These are phyloP conservation scores for Salicornia ramosissima DNA, from an alignment of 148 eudicot species.

Conservation along the genomic window DNA sequence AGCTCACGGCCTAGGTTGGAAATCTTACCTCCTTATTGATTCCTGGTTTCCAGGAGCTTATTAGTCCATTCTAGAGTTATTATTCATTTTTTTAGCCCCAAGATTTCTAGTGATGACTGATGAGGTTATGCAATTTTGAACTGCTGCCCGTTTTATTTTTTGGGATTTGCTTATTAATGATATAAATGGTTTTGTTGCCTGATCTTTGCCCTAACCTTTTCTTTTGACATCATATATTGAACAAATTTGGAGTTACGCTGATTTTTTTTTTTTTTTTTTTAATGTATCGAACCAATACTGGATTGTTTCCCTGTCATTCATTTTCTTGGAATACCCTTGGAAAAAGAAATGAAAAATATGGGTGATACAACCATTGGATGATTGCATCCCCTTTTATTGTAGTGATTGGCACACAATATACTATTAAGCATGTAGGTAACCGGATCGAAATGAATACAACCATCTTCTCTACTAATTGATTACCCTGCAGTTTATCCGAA, in stretches of 20 bases:
- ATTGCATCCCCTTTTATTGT: not conserved
- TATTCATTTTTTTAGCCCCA: not conserved
- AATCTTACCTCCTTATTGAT: conserved; percentile 10
- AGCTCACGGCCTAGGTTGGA: conserved; percentile 55
- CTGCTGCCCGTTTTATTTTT: conserved; percentile 13
- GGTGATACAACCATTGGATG: not conserved
- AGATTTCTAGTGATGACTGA: conserved; percentile 16
- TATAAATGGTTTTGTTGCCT: conserved; percentile 5
- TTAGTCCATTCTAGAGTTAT: conserved; percentile 9
- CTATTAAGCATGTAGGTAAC: not conserved
- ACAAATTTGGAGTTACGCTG: too few species aligned
- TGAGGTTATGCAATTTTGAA: conserved; percentile 27
- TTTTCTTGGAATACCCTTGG: too few species aligned
- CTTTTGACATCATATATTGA: too few species aligned
- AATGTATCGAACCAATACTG: too few species aligned
- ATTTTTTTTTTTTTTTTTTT: too few species aligned
- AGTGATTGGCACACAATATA: too few species aligned
- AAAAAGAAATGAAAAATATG: too few species aligned
- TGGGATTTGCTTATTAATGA: not conserved
- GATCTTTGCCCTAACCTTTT: not conserved
- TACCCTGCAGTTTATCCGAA: conserved; percentile 23
- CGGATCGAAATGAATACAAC: not conserved
- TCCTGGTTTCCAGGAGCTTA: not conserved
- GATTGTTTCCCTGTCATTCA: too few species aligned
- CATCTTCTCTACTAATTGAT: conserved; percentile 11